Evolutionary conservation across 306 rosid genomes (phyloP).

Genomic region (Senna siamea): DNA sequence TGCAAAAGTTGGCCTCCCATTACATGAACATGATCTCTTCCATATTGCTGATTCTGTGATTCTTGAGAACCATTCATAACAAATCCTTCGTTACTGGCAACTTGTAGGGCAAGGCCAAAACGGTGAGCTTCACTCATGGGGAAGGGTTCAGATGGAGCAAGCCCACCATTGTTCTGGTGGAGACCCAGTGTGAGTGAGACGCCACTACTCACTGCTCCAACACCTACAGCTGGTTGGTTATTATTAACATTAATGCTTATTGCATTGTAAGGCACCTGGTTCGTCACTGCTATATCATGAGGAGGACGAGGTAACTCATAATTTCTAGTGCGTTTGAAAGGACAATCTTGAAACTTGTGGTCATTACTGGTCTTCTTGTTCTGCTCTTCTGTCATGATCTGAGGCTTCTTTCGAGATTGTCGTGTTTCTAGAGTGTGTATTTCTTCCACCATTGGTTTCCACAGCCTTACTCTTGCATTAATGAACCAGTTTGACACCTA

Average conservation of each 20-base stretch:
- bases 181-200: constrained; percentile 72
- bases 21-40: constrained; percentile 41
- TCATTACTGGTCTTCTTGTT: constrained; percentile 28
- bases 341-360: constrained; percentile 35
- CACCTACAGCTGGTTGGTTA: constrained; percentile 32
- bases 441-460: constrained; percentile 88
- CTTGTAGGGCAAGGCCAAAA: constrained; percentile 50
- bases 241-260: constrained; percentile 26
- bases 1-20: constrained; percentile 65
- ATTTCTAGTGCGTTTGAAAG: constrained; percentile 48
- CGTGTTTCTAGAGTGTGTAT: constrained; percentile 66
- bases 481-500: constrained; percentile 84
- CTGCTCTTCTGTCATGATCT: constrained; percentile 34
- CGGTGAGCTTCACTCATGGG: constrained; percentile 60
- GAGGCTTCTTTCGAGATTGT: constrained; percentile 48
- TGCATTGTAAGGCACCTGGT: constrained; percentile 41
- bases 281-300: too few species aligned
- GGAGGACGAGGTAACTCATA: constrained; percentile 35
- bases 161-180: constrained; percentile 58
- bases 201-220: constrained; percentile 43
- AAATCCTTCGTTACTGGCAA: constrained; percentile 41
- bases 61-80: constrained; percentile 54
- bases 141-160: constrained; percentile 56
- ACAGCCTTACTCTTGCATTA: constrained; percentile 75
- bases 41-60: constrained; percentile 61